phyloP scores from a whole-genome alignment of 129 eudicot genomes.

The Arctium lappa region DNA sequence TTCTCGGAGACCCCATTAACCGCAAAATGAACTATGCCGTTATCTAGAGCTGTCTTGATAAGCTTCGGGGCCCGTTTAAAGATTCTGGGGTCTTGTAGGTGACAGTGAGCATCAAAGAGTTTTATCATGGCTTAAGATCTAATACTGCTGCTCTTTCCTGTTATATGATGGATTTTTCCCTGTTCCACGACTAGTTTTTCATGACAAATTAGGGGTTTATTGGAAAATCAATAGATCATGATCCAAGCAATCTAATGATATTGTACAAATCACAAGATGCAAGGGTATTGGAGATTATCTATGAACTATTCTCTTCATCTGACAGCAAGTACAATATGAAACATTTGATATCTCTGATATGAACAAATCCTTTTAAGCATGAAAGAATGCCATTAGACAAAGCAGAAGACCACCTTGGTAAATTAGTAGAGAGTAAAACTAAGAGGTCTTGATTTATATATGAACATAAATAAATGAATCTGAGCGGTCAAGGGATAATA shows the following conservation, averaged over 20 bases:
- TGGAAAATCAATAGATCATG: not conserved
- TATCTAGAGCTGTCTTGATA: constrained; percentile 59
- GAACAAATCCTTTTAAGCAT: not conserved
- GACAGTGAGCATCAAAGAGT: constrained; percentile 92
- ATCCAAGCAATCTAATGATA: not conserved
- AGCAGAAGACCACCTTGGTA: not conserved
- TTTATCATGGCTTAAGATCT: constrained; percentile 43
- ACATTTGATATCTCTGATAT: not conserved
- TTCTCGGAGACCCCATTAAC: constrained; percentile 79
- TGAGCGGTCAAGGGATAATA: not conserved
- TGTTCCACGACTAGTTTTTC: not conserved
- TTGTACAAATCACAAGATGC: not conserved
- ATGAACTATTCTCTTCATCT: not conserved
- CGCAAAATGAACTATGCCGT: constrained; percentile 57
- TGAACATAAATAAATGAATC: too few relatives aligned
- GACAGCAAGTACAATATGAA: not conserved
- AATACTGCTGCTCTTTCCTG: constrained; percentile 8
- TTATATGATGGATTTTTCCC: not conserved
- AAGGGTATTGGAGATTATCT: not conserved
- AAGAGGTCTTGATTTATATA: not conserved
- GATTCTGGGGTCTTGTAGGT: constrained; percentile 77
- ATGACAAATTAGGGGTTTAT: not conserved
- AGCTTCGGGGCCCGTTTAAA: constrained; percentile 41
- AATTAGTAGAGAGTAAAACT: not conserved
- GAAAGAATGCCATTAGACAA: not conserved